Base-by-base conservation (phyloP, 2,329 filamentous ascomycete species). In the Paracorniculantispora psalliotae region DNA sequence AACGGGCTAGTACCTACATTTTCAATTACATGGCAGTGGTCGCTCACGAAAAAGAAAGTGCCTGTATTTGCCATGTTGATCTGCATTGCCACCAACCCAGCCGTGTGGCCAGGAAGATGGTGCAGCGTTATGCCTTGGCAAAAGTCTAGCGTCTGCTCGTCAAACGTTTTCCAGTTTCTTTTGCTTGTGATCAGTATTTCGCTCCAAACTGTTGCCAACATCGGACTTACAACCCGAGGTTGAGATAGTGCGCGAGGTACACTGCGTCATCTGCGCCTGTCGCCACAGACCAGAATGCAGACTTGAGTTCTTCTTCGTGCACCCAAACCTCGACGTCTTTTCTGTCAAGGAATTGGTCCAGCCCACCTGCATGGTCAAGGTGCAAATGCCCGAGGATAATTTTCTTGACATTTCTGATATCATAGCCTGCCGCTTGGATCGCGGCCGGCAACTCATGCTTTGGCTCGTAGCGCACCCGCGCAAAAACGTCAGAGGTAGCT, bases 381-480 rank as follows among this genome's bases (percentile, higher is more conserved):
- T 79, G 77, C 33, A 80, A 65, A 57, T 80, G 77, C 2, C 77
- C 75, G 19, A 79, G 71, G 3, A 80, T 71, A 10, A 79, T 70
- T 21, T 72, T 71, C 63, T 79, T 79, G 28, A 80, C 67, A 63
- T 80, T 76, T 50, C 75, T 72, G 52, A 80, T 74, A 50, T 73
- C 70, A 51, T 79, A 41, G 9, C 64, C 64, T 2, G 64, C 63
- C n/a, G 59, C 58, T 17, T 57, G 51, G 17, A 66, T 62, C 12
- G 64, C 64, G 3, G 62, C 62, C 4, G 41, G 50, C 6, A 66
- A 61, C 33, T 63, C 61, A 39, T 64, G 61, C 15, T 58, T 44
- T 6, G 56, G 56, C 41, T 61, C 60, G 35, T 64, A 64, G n/a
- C 53, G 25, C 19, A 61, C 51, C 2, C 63, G 61, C 5, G 63